Conservation (phyloP, 768 basidiomycete species). For the Pulveroboletus sp. region DNA sequence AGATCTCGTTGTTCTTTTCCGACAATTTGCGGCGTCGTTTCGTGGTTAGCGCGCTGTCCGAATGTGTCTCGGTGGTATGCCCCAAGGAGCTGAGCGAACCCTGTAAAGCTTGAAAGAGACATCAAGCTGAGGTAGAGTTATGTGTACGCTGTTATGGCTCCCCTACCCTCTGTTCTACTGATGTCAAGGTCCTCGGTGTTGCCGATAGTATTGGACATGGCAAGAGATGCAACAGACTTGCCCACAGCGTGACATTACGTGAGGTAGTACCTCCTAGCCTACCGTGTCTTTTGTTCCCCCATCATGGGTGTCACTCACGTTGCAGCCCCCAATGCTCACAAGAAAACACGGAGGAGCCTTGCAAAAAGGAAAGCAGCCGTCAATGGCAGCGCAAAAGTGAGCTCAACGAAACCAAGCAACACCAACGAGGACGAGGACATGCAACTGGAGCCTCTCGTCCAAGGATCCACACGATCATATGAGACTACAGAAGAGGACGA, state of each 20-base stretch:
- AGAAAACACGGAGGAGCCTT: constrained; percentile 43
- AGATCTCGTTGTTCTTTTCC: constrained; percentile 53
- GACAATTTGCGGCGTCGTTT: constrained; percentile 53
- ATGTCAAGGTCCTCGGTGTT: constrained; percentile 26
- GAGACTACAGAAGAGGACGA: constrained; percentile 44
- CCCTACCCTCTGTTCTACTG: constrained; percentile 36
- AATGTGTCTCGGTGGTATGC: constrained; percentile 6
- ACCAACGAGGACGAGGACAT: constrained; percentile 31
- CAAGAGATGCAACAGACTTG: neutral
- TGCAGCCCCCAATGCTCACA: constrained; percentile 29
- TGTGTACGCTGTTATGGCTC: constrained; percentile 2
- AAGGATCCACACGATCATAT: constrained; percentile 1
- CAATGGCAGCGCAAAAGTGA: constrained; percentile 7
- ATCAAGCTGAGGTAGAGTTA: constrained; percentile 6
- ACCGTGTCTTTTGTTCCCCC: constrained; percentile 8
- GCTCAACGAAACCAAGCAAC: constrained; percentile 4
- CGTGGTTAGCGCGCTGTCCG: constrained; percentile 33
- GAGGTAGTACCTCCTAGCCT: constrained; percentile 1
- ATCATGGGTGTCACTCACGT: constrained; percentile 41
- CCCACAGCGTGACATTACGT: constrained; percentile 11
- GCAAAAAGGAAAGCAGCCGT: constrained; percentile 34
- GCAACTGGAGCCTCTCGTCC: constrained; percentile 16
- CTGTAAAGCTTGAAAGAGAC: constrained; percentile 33
- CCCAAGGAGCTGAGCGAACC: constrained; percentile 37
- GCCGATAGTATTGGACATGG: constrained; percentile 19